Conservation (phyloP, 78 protist genomes). For the Diacronema lutheri region DNA sequence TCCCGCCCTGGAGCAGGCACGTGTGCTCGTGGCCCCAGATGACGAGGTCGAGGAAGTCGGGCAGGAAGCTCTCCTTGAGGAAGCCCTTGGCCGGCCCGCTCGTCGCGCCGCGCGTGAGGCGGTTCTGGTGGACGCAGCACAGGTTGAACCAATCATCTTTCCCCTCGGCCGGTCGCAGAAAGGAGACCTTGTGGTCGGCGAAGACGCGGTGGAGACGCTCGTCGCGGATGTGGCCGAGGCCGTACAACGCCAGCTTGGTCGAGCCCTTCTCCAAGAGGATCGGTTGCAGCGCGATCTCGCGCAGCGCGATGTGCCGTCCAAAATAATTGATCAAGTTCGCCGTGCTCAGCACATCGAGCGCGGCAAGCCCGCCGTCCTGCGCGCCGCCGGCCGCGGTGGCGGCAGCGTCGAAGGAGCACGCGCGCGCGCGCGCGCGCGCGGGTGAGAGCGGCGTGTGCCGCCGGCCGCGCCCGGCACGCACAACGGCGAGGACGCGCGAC, state of each 20-base stretch:
- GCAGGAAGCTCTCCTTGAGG: slow-evolving; percentile 78
- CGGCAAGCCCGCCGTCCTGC: slow-evolving; percentile 70
- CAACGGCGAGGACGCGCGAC: too few relatives aligned
- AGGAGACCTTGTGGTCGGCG: slow-evolving; percentile 45
- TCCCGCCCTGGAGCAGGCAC: slow-evolving; percentile 30
- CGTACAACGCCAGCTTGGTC: slow-evolving; percentile 87
- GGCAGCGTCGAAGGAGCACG: too few relatives aligned
- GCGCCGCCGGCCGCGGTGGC: too few relatives aligned
- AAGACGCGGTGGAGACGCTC: slow-evolving; percentile 88
- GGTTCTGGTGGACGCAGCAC: slow-evolving; percentile 86
- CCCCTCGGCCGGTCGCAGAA: slow-evolving; percentile 68
- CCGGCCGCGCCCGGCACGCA: too few relatives aligned
- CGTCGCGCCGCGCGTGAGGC: not conserved
- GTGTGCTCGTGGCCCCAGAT: slow-evolving; percentile 98
- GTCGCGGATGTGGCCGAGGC: slow-evolving; percentile 93
- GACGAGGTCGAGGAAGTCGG: slow-evolving; percentile 80
- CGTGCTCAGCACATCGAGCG: slow-evolving; percentile 82
- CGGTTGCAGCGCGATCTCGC: slow-evolving; percentile 78
- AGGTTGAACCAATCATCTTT: slow-evolving; percentile 89
- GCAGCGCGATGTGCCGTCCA: slow-evolving; percentile 72
- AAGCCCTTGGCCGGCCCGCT: slow-evolving; percentile 43
- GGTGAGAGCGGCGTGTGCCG: too few relatives aligned
- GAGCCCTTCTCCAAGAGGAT: slow-evolving; percentile 51
- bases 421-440: too few relatives aligned
- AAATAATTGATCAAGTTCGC: slow-evolving; percentile 87